These are phyloP conservation scores for Candida wancherniae DNA, from an alignment of 805 yeast genomes.

Conservation along the genomic window DNA sequence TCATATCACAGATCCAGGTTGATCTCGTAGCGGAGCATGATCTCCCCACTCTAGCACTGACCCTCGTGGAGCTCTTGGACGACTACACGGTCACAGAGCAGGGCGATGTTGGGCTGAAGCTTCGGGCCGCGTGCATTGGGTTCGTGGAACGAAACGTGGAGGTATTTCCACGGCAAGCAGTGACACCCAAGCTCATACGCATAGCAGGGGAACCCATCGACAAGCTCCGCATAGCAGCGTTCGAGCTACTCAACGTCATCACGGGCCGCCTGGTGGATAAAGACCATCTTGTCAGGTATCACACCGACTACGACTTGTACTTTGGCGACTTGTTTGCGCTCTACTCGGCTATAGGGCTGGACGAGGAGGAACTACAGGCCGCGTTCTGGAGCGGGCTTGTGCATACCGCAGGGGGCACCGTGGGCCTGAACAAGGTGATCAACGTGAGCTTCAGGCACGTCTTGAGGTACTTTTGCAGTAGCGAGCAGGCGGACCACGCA, in stretches of 20 bases:
- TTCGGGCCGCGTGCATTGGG: conserved; percentile 49
- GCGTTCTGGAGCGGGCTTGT: conserved; percentile 53
- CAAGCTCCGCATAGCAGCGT: conserved; percentile 42
- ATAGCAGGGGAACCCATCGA: conserved; percentile 63
- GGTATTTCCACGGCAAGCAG: not conserved
- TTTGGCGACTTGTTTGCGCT: conserved; percentile 21
- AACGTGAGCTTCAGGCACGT: conserved; percentile 36
- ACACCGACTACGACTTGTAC: conserved; percentile 9
- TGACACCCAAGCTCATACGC: conserved; percentile 41
- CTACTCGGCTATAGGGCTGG: conserved; percentile 7
- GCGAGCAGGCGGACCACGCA: not conserved
- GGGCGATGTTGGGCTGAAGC: conserved; percentile 89
- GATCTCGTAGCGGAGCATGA: conserved; percentile 9
- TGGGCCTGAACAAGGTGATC: conserved; percentile 44
- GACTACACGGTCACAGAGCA: conserved; percentile 76
- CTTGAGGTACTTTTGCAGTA: conserved; percentile 4
- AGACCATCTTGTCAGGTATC: not conserved
- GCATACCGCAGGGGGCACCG: conserved; percentile 52
- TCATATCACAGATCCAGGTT: conserved; percentile 21
- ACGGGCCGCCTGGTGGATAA: conserved; percentile 2
- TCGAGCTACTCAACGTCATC: conserved; percentile 30
- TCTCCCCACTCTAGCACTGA: conserved; percentile 4
- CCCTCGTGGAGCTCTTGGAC: conserved; percentile 43
- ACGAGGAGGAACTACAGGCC: conserved; percentile 1
- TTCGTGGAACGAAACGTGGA: conserved; percentile 30